Evolutionary conservation across 2,329 filamentous ascomycete genomes (phyloP).

Genomic region (Aspergillus sp.): DNA sequence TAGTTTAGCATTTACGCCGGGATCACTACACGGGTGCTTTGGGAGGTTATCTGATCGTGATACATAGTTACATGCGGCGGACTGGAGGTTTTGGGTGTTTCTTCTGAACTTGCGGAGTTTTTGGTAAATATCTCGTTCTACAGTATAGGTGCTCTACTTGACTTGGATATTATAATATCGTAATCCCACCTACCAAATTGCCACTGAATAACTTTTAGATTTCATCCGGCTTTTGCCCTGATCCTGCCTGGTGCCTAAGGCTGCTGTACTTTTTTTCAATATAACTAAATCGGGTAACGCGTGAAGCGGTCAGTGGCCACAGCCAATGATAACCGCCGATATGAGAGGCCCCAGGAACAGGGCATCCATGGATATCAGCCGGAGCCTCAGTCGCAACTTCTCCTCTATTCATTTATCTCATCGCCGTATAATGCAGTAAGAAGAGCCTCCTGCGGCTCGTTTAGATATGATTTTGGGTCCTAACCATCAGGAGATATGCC

Average conservation of each 20-base stretch:
- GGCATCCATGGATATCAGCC: not conserved
- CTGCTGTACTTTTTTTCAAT: slow-evolving; percentile 1
- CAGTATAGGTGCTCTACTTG: not conserved
- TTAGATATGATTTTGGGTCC: not conserved
- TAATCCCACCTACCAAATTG: not conserved
- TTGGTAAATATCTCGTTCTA: not conserved
- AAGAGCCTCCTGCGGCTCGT: not conserved
- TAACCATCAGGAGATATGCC: not conserved
- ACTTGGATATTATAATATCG: not conserved
- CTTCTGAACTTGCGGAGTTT: not conserved
- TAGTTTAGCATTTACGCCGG: not conserved
- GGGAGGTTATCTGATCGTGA: not conserved
- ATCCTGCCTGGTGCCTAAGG: slow-evolving; percentile 4
- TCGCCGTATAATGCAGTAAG: not conserved
- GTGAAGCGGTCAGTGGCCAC: slow-evolving; percentile 1
- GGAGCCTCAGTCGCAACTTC: not conserved
- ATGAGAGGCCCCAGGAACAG: not conserved
- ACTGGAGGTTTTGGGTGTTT: not conserved
- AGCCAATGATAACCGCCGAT: slow-evolving; percentile 8
- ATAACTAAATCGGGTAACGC: slow-evolving; percentile 9
- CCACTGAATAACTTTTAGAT: not conserved
- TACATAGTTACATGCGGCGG: not conserved
- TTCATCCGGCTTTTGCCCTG: not conserved
- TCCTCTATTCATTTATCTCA: not conserved
- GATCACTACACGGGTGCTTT: not conserved